Base-by-base conservation (phyloP, 129 eudicot genomes). In the Silybum marianum region DNA sequence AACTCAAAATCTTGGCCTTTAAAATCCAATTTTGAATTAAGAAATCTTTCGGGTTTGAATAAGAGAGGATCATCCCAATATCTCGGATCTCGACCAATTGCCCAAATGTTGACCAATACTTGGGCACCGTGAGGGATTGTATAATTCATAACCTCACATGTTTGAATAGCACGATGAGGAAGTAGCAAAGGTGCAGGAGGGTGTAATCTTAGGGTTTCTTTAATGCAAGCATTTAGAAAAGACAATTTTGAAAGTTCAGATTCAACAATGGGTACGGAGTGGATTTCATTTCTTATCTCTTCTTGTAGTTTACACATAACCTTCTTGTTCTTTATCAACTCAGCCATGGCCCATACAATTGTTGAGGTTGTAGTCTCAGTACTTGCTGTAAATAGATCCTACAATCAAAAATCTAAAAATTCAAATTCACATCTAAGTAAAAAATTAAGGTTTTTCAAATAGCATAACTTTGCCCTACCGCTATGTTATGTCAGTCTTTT, bases 151-250 rank as follows among this genome's bases (percentile, higher is more conserved):
- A 85, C 74, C 67, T 80, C 22, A 46, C 85, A 85, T 9, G 79
- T 58, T 4, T 66, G 66, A 6, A 2, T 34, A 0, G 88, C 85
- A 71, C 62, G 70, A 21, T 77, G 88, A 1, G 83, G 85, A 10
- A 76, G 13, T 13, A 85, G 24, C 36, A 85, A 81, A 67, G 88
- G 79, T 63, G 72, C 83, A 1, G 85, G 83, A 0, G 83, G 88
- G 71, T 85, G 88, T 21, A 85, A n/a, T 77, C 88, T 71, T 21
- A 81, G 58, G 23, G 85, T 80, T 80, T 85, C 88, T 39, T 85
- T 85, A 24, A 85, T 40, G 44, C 88, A 85, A 68, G 85, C 83
- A 24, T 85, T 65, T 16, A 85, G 25, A 42, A 42, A 85, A 4
- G 85, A 54, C 24, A 84, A 80, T 46, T 84, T 70, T 34, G 74